A percentile compares a stretch with the other conserved stretches of the same genome.
Evolutionary conservation across 192 early-diverging fungal species (phyloP).

Genomic region (Dissophora ornata): DNA sequence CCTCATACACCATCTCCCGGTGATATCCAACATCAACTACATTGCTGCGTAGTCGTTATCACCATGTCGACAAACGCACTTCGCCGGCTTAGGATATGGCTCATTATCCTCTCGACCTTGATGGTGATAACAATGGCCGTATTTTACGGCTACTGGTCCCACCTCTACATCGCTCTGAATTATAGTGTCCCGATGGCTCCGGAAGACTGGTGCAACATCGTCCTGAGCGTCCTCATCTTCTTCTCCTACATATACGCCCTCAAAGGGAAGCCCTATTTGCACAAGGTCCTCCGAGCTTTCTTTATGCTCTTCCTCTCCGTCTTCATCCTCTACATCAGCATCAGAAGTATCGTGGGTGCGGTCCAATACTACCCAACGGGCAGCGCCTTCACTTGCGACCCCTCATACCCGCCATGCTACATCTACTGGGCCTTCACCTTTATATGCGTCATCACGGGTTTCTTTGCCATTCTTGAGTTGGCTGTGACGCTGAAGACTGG

Average conservation of each 20-base stretch:
- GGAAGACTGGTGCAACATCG: not conserved
- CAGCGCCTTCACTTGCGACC: not conserved
- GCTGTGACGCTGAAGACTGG: not conserved
- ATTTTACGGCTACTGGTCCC: not conserved
- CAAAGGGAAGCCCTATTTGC: not conserved
- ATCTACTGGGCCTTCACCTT: not conserved
- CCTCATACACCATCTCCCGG: too few relatives aligned
- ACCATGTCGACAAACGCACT: not conserved
- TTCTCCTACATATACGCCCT: conserved; percentile 11
- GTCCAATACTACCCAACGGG: not conserved
- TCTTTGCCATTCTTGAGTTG: not conserved
- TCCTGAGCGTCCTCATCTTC: not conserved
- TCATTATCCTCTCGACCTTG: not conserved
- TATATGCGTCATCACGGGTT: not conserved
- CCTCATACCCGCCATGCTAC: not conserved
- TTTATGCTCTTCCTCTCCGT: not conserved
- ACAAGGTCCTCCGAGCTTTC: conserved; percentile 2
- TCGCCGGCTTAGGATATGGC: conserved; percentile 6
- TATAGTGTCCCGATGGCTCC: not conserved
- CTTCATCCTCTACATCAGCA: not conserved
- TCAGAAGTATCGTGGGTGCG: not conserved
- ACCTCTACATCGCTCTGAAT: not conserved
- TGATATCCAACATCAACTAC: too few relatives aligned
- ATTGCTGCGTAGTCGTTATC: too few relatives aligned
- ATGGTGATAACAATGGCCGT: not conserved